Conservation (phyloP, 352 stramenopile species). For the Phytophthora cryptogea region DNA sequence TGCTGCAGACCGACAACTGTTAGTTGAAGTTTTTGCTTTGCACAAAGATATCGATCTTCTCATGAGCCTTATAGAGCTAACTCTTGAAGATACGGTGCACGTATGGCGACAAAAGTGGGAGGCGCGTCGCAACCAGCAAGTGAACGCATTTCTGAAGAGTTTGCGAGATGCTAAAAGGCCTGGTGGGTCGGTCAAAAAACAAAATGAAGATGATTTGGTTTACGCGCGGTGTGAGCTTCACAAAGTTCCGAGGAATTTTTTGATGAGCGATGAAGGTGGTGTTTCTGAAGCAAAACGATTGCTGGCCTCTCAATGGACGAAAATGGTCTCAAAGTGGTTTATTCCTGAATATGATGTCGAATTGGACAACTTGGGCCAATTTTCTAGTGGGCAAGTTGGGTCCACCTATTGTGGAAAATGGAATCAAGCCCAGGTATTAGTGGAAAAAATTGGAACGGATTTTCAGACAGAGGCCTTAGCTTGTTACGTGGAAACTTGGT, state of each 20-base stretch:
- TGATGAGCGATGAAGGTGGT: not conserved
- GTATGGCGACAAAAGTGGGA: not conserved
- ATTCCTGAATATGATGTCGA: not conserved
- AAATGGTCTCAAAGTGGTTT: not conserved
- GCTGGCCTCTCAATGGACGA: not conserved
- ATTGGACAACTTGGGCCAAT: not conserved
- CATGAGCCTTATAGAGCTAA: not conserved
- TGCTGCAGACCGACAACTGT: not conserved
- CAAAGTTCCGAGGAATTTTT: not conserved
- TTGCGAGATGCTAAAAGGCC: not conserved
- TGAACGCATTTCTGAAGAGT: not conserved
- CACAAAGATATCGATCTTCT: slow-evolving; percentile 3
- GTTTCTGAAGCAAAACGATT: not conserved
- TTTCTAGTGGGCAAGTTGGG: not conserved
- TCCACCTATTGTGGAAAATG: not conserved
- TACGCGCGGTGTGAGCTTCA: not conserved
- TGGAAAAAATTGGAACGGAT: not conserved
- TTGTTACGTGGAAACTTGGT: slow-evolving; percentile 8
- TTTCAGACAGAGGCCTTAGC: not conserved
- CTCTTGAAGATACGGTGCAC: not conserved
- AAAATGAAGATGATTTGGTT: not conserved
- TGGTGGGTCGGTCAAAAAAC: not conserved
- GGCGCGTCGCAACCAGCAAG: not conserved
- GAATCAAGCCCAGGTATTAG: not conserved
- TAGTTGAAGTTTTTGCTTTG: slow-evolving; percentile 1